Percentiles rank a stretch among this genome's conserved stretches.
These are phyloP conservation scores for Phytophthora crassamura DNA, from an alignment of 352 stramenopile genomes.

Conservation along the genomic window DNA sequence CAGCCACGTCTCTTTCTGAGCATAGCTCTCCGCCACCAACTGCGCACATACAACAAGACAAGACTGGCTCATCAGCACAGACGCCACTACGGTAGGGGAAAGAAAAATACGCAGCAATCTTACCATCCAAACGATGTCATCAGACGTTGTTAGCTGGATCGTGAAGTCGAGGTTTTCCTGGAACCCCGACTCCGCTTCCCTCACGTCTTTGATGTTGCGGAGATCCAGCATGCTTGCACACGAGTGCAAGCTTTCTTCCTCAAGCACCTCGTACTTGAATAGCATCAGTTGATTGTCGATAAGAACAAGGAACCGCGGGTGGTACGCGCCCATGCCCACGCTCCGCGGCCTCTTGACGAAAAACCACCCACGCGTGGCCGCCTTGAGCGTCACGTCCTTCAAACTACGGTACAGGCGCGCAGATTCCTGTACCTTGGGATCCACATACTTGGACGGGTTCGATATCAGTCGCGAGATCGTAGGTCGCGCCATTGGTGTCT, in stretches of 20 bases:
- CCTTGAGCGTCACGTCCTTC: conserved; percentile 78
- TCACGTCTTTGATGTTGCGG: conserved; percentile 79
- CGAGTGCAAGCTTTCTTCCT: conserved; percentile 71
- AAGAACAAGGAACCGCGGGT: conserved; percentile 85
- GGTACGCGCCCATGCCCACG: conserved; percentile 78
- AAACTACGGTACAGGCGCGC: conserved; percentile 72
- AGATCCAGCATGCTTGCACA: conserved; percentile 77
- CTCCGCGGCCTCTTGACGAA: conserved; percentile 79
- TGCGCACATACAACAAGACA: conserved; percentile 30
- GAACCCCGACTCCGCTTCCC: conserved; percentile 81
- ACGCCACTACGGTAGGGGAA: conserved; percentile 31
- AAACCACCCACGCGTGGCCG: conserved; percentile 81
- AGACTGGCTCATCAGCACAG: conserved; percentile 13
- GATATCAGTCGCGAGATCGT: conserved; percentile 77
- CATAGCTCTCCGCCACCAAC: conserved; percentile 81
- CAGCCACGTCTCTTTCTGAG: conserved; percentile 88
- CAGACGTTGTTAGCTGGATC: conserved; percentile 79
- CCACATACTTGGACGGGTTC: conserved; percentile 80
- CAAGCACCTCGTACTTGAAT: conserved; percentile 89
- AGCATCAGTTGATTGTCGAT: conserved; percentile 78
- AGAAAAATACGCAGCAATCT: conserved; percentile 4
- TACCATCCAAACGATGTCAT: conserved; percentile 87
- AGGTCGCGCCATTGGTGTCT: conserved; percentile 62
- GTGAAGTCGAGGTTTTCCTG: conserved; percentile 88
- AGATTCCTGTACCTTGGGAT: conserved; percentile 55